phyloP scores from a whole-genome alignment of 257 asterid genomes.

The Hygrophila difformis region DNA sequence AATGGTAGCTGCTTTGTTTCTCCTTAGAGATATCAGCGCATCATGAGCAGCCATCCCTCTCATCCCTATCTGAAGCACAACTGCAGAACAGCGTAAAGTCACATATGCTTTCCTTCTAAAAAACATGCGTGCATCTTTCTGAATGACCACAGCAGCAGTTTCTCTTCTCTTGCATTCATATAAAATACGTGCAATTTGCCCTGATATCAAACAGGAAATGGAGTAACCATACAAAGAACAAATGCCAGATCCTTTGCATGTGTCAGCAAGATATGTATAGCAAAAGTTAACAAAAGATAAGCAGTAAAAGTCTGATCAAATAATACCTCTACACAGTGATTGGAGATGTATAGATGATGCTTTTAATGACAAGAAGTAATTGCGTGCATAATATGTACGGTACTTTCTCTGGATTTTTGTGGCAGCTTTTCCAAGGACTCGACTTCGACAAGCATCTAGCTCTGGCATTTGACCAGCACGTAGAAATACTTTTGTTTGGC shows the following conservation, averaged over 20 bases:
- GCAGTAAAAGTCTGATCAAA: neutral
- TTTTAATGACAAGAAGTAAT: slow-evolving; percentile 33
- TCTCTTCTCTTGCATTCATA: slow-evolving; percentile 44
- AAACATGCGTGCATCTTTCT: slow-evolving; percentile 56
- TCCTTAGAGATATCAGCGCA: slow-evolving; percentile 39
- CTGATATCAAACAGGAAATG: slow-evolving; percentile 23
- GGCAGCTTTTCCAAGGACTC: slow-evolving; percentile 79
- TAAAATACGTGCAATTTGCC: slow-evolving; percentile 48
- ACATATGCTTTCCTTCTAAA: slow-evolving; percentile 35
- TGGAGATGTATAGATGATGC: slow-evolving; percentile 49
- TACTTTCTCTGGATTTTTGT: slow-evolving; percentile 51
- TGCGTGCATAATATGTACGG: slow-evolving; percentile 47
- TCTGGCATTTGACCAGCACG: slow-evolving; percentile 98
- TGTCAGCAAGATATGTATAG: neutral
- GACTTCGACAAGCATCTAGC: slow-evolving; percentile 55
- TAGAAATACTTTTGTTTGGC: slow-evolving; percentile 82
- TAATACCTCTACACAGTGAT: slow-evolving; percentile 68
- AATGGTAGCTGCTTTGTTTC: slow-evolving; percentile 36
- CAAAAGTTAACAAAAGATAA: neutral
- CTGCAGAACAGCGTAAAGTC: slow-evolving; percentile 36
- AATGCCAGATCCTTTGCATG: slow-evolving; percentile 4
- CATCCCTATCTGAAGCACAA: slow-evolving; percentile 61
- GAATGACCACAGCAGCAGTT: slow-evolving; percentile 67
- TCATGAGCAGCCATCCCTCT: slow-evolving; percentile 59
- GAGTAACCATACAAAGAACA: neutral